Evolutionary conservation across 768 basidiomycete genomes (phyloP).

Genomic region (Calocera cornea): DNA sequence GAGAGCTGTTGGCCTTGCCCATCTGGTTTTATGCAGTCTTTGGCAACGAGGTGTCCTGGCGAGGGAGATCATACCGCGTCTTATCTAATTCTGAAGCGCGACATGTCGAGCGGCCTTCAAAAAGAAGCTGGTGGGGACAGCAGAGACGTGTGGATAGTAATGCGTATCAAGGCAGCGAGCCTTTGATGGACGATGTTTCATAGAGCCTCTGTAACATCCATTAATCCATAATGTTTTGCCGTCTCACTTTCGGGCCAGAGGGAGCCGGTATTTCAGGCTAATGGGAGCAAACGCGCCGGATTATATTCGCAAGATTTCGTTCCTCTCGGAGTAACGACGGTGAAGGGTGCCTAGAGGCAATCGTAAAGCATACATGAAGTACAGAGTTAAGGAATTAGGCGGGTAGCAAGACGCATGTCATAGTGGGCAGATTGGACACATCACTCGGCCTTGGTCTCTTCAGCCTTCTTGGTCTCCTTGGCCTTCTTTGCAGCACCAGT

Average conservation of each 20-base stretch:
- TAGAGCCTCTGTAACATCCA: not conserved
- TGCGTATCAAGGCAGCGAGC: not conserved
- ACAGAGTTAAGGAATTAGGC: not conserved
- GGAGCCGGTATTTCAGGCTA: not conserved
- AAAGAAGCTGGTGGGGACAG: not conserved
- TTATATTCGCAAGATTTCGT: not conserved
- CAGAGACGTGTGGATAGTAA: not conserved
- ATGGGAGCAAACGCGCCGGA: not conserved
- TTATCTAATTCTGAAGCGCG: slow-evolving; percentile 57
- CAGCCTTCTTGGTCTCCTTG: slow-evolving; percentile 10
- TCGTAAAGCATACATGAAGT: not conserved
- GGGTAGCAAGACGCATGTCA: not conserved
- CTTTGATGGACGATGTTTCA: not conserved
- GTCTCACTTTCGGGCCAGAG: not conserved
- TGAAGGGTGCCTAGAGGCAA: not conserved
- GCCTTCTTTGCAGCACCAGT: not conserved
- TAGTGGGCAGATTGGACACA: not conserved
- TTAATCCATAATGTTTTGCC: not conserved
- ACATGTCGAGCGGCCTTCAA: slow-evolving; percentile 6
- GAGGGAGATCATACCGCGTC: slow-evolving; percentile 67
- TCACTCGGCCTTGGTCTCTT: not conserved
- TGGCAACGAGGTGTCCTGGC: slow-evolving; percentile 75
- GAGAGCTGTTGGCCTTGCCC: slow-evolving; percentile 76
- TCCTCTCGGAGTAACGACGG: not conserved
- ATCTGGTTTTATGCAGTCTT: slow-evolving; percentile 74